phyloP scores from a whole-genome alignment of 352 stramenopile genomes.

The Phytophthora quininea region DNA sequence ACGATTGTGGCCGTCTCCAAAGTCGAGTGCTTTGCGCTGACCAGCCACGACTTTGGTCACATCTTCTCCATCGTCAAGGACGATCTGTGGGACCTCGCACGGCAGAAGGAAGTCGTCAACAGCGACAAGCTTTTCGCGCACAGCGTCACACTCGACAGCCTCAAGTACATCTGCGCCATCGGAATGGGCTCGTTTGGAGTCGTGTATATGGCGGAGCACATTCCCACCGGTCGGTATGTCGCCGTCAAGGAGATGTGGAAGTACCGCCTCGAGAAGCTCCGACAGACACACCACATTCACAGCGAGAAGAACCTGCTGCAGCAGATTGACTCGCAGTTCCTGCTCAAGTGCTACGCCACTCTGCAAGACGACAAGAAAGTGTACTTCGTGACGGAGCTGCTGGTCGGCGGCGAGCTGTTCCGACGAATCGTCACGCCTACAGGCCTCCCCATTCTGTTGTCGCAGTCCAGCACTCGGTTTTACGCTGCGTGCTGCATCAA shows the following conservation, averaged over 20 bases:
- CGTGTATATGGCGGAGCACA: conserved; percentile 94
- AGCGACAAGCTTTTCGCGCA: conserved; percentile 55
- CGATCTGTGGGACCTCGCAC: conserved; percentile 38
- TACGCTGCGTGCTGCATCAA: conserved; percentile 69
- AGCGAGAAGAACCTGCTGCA: conserved; percentile 95
- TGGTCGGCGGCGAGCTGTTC: conserved; percentile 88
- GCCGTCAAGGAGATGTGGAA: conserved; percentile 66
- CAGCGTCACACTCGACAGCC: conserved; percentile 57
- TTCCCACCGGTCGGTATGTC: conserved; percentile 43
- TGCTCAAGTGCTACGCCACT: conserved; percentile 93
- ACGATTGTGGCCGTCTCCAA: conserved; percentile 64
- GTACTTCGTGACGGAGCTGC: conserved; percentile 97
- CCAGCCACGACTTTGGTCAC: conserved; percentile 67
- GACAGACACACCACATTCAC: conserved; percentile 93
- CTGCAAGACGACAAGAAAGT: conserved; percentile 95
- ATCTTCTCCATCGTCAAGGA: conserved; percentile 46
- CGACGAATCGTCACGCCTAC: conserved; percentile 57
- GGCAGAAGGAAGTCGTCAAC: conserved; percentile 38
- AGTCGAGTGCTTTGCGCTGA: conserved; percentile 76
- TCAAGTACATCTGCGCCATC: conserved; percentile 61
- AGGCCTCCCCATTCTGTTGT: conserved; percentile 63
- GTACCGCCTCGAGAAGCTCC: conserved; percentile 46
- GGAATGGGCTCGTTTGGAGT: conserved; percentile 96
- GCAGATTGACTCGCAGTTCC: conserved; percentile 93
- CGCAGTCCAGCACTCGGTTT: conserved; percentile 62